These are phyloP conservation scores for Colletotrichum sp. DNA, from an alignment of 2,329 filamentous ascomycete species.

Conservation along the genomic window DNA sequence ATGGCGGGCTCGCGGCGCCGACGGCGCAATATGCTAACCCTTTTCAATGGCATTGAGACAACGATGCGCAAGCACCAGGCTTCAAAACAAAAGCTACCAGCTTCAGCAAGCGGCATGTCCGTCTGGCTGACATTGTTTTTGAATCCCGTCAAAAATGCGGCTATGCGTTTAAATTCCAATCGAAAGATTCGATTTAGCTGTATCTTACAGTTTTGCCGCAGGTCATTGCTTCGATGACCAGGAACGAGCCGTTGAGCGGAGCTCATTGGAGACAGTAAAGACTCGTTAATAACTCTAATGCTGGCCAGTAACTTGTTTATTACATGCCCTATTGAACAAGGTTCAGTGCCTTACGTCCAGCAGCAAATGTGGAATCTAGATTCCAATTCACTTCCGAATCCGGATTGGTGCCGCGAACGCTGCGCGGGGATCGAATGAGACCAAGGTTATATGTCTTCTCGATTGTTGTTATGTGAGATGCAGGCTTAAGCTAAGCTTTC, in stretches of 20 bases:
- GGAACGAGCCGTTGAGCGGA: not conserved
- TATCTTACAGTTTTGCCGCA: accelerated
- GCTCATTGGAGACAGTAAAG: not conserved
- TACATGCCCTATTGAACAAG: not conserved
- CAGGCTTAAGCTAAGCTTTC: not conserved
- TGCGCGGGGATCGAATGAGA: not conserved
- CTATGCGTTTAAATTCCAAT: not conserved
- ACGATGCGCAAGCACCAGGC: not conserved
- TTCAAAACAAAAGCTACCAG: not conserved
- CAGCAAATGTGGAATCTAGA: not conserved
- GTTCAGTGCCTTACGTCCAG: not conserved
- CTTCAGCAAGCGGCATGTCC: not conserved
- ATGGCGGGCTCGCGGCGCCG: not conserved
- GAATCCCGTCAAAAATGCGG: not conserved
- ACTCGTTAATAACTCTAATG: not conserved
- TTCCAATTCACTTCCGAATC: not conserved
- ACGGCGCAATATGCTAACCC: not conserved
- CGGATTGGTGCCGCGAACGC: not conserved
- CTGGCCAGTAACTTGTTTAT: not conserved
- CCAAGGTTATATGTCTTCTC: not conserved
- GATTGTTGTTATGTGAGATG: not conserved
- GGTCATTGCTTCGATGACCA: not conserved
- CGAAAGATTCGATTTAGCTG: too few relatives aligned
- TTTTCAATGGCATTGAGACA: not conserved
- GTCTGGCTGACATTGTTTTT: not conserved